Base-by-base conservation (phyloP, 2,329 filamentous ascomycete genomes). In the Hymenoscyphus albidus region DNA sequence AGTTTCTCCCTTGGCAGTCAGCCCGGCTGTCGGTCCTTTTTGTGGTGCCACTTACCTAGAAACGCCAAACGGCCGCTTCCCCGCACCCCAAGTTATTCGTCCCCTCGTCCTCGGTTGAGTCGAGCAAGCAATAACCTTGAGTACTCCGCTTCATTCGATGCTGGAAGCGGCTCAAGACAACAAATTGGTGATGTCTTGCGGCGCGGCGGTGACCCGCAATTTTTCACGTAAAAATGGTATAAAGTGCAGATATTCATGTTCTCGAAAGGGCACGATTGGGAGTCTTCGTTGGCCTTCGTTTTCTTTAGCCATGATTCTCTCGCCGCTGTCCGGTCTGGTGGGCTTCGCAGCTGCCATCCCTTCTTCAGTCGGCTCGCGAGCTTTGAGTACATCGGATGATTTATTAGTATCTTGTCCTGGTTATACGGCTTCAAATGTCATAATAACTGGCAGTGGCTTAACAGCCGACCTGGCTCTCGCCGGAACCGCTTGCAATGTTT, bases 401-500 rank as follows among this genome's bases (percentile, higher is more conserved):
- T 13, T 27, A 13, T 31, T 57, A n/a, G 55, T 14, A n/a, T 57
- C 55, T 35, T 92, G 90, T 70, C 88, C 88, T 1, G 89, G 89
- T 16, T 92, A 92, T 77, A 80, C 74, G 35, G 88, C 87, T 1
- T 82, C 80, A 38, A 85, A 88, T 72, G 80, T 91, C n/a, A 74
- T 79, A 62, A 76, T 80, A 58, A 83, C 78, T 0, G 73, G 76
- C 38, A 79, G 77, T 61, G 84, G 85, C 14, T 77, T 94, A 62
- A 89, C 84, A 0, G 92, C 91, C 1, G 83, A 90, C 69, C 80
- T 96, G 62, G 82, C 77, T 1, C 82, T 95, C 13, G 88, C 88
- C 3, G 91, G 90, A 0, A 71, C 80, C 7, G 80, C 88, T 6
- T 94, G 92, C 80, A 89, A 94, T 75, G 83, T 86, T 27, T 95